Percentiles rank a stretch among this genome's conserved stretches.
Evolutionary conservation across 2,329 filamentous ascomycete species (phyloP).

Genomic region (Dendryphion nanum): DNA sequence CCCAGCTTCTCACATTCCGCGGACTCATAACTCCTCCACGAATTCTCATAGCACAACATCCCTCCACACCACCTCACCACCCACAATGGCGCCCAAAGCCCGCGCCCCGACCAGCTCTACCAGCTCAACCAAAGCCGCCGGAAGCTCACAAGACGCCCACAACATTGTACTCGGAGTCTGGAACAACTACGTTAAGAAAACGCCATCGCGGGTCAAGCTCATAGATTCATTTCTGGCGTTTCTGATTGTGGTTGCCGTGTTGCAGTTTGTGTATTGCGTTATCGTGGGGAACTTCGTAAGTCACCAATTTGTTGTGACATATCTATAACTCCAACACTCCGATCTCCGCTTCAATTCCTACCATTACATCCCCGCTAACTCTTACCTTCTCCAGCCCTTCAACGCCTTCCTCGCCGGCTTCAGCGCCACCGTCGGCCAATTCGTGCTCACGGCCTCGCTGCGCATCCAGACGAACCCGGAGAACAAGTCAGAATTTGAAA

Average conservation of each 20-base stretch:
- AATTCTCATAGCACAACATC: no score
- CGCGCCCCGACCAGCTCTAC: conserved; percentile 19
- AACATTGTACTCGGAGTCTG: conserved; percentile 69
- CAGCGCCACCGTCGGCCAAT: conserved; percentile 91
- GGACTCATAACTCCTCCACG: no score
- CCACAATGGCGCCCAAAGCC: conserved; percentile 32
- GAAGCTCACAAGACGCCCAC: conserved; percentile 36
- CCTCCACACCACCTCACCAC: no score
- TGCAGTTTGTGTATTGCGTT: conserved; percentile 93
- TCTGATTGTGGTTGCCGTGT: conserved; percentile 75
- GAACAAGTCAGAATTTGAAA: conserved; percentile 75
- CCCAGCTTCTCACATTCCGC: no score
- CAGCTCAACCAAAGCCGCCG: conserved; percentile 20
- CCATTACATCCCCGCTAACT: neutral
- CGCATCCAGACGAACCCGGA: conserved; percentile 88
- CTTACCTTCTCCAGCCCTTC: conserved; percentile 69
- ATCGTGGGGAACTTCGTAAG: conserved; percentile 91
- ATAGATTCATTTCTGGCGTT: conserved; percentile 90
- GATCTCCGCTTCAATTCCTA: conserved; percentile 3
- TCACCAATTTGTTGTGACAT: conserved; percentile 19
- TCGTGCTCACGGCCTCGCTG: conserved; percentile 87
- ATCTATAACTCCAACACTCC: neutral
- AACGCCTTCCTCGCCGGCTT: conserved; percentile 98
- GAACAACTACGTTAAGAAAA: conserved; percentile 75
- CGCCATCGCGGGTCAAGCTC: conserved; percentile 87